Percentiles rank a stretch among this genome's conserved stretches.
phyloP scores from a whole-genome alignment of 345 rosid genomes.

The Erucastrum elatum region DNA sequence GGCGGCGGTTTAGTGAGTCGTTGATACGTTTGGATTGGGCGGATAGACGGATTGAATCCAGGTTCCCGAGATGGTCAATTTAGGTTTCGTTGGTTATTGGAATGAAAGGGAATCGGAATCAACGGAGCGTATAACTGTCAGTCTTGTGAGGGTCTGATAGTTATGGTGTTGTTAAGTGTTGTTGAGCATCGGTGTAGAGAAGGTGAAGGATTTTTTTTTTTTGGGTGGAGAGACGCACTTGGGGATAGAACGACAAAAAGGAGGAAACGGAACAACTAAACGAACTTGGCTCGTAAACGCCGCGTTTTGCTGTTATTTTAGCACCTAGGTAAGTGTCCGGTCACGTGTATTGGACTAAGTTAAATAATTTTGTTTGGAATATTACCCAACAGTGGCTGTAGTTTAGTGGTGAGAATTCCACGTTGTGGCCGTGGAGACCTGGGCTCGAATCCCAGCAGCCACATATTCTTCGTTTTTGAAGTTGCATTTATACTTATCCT shows the following conservation, averaged over 20 bases:
- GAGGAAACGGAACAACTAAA: slow-evolving; percentile 3
- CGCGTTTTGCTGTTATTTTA: slow-evolving; percentile 13
- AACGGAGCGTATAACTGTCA: neutral
- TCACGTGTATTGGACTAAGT: neutral
- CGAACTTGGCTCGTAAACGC: slow-evolving; percentile 9
- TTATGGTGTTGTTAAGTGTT: slow-evolving; percentile 8
- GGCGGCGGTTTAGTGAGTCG: slow-evolving; percentile 10
- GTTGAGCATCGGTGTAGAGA: slow-evolving; percentile 23
- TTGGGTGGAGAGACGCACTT: slow-evolving; percentile 32
- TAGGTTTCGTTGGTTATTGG: neutral
- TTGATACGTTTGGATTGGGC: slow-evolving; percentile 6
- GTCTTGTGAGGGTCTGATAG: slow-evolving; percentile 14
- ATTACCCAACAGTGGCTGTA: slow-evolving; percentile 47
- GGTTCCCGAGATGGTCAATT: slow-evolving; percentile 11
- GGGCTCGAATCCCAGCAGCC: slow-evolving; percentile 93
- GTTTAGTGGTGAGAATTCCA: slow-evolving; percentile 84
- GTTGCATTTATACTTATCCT: neutral
- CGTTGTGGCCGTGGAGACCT: slow-evolving; percentile 91
- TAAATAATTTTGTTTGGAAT: neutral
- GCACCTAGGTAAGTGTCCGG: neutral
- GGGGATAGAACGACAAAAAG: slow-evolving; percentile 26
- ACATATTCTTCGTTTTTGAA: slow-evolving; percentile 24
- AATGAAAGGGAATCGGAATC: neutral
- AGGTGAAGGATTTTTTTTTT: slow-evolving; percentile 20
- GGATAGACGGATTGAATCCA: slow-evolving; percentile 15